Evolutionary conservation across 2,329 filamentous ascomycete species (phyloP).

Genomic region (Elsinoe arachidis): DNA sequence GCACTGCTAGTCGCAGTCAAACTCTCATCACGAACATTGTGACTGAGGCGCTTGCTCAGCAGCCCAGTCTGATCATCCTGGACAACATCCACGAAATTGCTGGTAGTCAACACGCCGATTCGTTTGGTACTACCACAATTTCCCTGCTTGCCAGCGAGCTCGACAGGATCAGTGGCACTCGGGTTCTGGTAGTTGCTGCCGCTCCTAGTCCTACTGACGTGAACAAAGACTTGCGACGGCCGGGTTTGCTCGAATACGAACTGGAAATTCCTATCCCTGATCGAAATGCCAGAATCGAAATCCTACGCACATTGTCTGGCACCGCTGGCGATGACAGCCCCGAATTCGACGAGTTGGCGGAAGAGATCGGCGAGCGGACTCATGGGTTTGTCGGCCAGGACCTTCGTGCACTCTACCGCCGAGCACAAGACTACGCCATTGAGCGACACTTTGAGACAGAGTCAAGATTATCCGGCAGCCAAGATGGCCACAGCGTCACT

Average conservation of each 20-base stretch:
- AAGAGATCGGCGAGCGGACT: conserved; percentile 60
- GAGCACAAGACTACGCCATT: conserved; percentile 38
- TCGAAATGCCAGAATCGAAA: conserved; percentile 59
- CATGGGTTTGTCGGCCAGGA: conserved; percentile 83
- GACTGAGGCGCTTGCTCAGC: conserved; percentile 55
- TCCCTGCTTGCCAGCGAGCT: conserved; percentile 44
- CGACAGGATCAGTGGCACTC: conserved; percentile 44
- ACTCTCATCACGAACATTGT: conserved; percentile 57
- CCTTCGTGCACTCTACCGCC: conserved; percentile 54
- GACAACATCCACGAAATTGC: conserved; percentile 68
- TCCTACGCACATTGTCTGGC: conserved; percentile 55
- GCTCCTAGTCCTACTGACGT: conserved; percentile 66
- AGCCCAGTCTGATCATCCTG: conserved; percentile 71
- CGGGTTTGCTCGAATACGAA: conserved; percentile 56
- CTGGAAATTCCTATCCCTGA: conserved; percentile 74
- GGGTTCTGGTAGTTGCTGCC: conserved; percentile 65
- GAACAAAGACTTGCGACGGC: conserved; percentile 57
- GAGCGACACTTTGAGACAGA: conserved; percentile 26
- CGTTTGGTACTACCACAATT: conserved; percentile 27
- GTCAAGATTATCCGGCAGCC: not conserved
- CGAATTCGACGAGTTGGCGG: conserved; percentile 42
- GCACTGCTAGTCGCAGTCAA: conserved; percentile 33
- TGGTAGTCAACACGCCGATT: conserved; percentile 44
- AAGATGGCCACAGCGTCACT: conserved; percentile 4
- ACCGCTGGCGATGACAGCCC: conserved; percentile 33